These are phyloP conservation scores for Dothistroma septosporum DNA, from an alignment of 2,329 filamentous ascomycete genomes.

Conservation along the genomic window DNA sequence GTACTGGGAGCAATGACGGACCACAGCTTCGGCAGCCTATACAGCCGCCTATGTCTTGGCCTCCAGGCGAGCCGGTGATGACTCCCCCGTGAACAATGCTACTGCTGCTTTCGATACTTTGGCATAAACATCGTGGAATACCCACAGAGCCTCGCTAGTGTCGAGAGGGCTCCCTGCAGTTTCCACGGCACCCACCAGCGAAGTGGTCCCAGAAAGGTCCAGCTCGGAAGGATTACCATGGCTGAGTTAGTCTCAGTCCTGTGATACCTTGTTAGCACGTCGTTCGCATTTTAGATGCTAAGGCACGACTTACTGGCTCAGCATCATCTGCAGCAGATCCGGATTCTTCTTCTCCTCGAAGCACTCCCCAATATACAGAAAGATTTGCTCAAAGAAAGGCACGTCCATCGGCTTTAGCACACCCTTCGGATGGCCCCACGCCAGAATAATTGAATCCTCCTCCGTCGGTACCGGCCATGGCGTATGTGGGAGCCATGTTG, in stretches of 20 bases:
- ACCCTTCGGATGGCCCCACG: conserved; percentile 8
- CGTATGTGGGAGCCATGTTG: conserved; percentile 5
- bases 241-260: conserved; percentile 9
- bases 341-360: conserved; percentile 3
- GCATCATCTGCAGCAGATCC: conserved; percentile 7
- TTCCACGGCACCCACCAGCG: conserved; percentile 16
- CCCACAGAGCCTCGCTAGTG: background rate
- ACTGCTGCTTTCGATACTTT: background rate
- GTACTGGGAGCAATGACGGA: background rate
- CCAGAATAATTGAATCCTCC: conserved; percentile 9
- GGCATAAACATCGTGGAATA: conserved; percentile 3
- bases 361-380: conserved; percentile 3
- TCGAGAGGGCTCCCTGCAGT: conserved; percentile 1
- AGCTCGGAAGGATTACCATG: conserved; percentile 6
- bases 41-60: background rate
- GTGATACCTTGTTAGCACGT: background rate
- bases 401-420: conserved; percentile 6
- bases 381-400: conserved; percentile 12
- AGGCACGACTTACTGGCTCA: conserved; percentile 7
- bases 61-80: background rate
- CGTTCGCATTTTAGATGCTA: background rate
- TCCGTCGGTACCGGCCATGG: conserved; percentile 5
- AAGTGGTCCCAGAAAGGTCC: conserved; percentile 4
- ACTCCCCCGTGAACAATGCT: background rate
- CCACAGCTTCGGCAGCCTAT: background rate